A percentile compares a stretch with the other conserved stretches of the same genome.
phyloP scores from a whole-genome alignment of 306 rosid genomes.

The Ormosia emarginata region DNA sequence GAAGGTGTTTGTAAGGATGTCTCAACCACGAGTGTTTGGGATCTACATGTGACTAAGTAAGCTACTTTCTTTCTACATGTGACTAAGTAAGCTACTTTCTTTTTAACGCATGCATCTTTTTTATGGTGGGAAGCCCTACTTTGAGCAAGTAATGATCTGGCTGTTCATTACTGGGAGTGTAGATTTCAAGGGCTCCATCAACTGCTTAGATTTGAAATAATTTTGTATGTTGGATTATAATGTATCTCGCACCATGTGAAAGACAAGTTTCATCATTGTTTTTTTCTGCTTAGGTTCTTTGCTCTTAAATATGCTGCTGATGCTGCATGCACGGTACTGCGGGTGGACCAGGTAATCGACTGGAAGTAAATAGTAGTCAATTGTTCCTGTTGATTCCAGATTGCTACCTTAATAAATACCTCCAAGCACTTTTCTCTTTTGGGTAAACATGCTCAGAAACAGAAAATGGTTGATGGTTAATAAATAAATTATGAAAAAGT shows the following conservation, averaged over 20 bases:
- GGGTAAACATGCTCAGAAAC: neutral
- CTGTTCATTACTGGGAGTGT: neutral
- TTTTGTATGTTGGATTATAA: neutral
- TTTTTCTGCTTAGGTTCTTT: constrained; percentile 51
- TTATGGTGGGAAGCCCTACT: neutral
- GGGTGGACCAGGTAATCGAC: constrained; percentile 85
- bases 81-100: constrained; percentile 64
- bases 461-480: neutral
- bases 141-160: neutral
- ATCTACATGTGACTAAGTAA: constrained; percentile 87
- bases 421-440: neutral
- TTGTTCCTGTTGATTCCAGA: neutral
- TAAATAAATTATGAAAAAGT: neutral
- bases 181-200: neutral
- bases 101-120: neutral
- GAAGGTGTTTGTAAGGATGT: constrained; percentile 78
- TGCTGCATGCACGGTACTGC: constrained; percentile 95
- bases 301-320: constrained; percentile 95
- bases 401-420: neutral
- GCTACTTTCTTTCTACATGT: constrained; percentile 51
- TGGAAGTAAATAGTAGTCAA: neutral
- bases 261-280: constrained; percentile 4
- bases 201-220: neutral
- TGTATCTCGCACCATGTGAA: neutral
- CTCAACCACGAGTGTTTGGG: constrained; percentile 65